Base-by-base conservation (phyloP, 2,329 filamentous ascomycete species). In the Calycina herbarum region DNA sequence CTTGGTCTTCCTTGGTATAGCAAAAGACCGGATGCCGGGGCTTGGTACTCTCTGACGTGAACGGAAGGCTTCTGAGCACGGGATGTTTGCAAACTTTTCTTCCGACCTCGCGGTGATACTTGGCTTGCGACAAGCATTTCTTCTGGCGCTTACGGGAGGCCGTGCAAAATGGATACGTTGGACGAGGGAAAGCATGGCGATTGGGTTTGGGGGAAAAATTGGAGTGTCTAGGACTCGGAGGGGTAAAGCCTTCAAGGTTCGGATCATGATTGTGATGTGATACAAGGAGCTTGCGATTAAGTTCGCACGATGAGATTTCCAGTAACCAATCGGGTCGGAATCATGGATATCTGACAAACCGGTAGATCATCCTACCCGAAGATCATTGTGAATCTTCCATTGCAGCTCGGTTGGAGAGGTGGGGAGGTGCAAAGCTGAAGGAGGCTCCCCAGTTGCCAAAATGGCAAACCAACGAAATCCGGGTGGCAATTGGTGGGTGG, bases 11-110 rank as follows among this genome's bases (percentile, higher is more conserved):
- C 69, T 74, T 72, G 35, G 65, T 65, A 54, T 51, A 29, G 57
- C 31, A 33, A 70, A 69, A 71, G 69, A 73, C 66, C 64, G 61
- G 72, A 73, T 70, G 70, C 66, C 67, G 66, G 48, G 67, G 66
- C 64, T 67, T 67, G 66, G 66, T 67, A 66, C 60, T 62, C 45
- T 70, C 66, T 69, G 66, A 67, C 67, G 69, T 68, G 57, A 57
- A 59, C 33, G 64, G 63, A 56, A 45, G 38, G n/a, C 60, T 63
- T 64, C 60, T 57, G 54, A 61, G 48, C 48, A 27, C 48, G 48
- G 48, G 13, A 54, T 67, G 68, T 70, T 70, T 71, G 61, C 64
- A 70, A 70, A 68, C 58, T 63, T 58, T 42, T 61, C 48, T 68
- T 59, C 59, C 58, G 58, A 40, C 56, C 64, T 64, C 57, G 51